phyloP scores from a whole-genome alignment of 169 alveolate species.

The Besnoitia besnoiti region DNA sequence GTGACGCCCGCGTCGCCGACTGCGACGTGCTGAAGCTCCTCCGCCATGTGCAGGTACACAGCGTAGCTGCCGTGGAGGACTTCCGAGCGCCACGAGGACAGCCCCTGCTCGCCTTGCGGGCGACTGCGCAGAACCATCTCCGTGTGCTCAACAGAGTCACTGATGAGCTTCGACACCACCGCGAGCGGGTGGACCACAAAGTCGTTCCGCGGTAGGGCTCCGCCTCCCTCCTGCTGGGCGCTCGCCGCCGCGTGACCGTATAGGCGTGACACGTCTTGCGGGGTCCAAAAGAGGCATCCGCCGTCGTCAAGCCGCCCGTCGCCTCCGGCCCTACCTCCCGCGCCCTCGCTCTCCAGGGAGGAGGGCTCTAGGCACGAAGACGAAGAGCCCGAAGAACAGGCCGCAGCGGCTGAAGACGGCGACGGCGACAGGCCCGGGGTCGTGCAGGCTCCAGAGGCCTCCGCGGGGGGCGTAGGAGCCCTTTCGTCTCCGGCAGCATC shows the following conservation, averaged over 20 bases:
- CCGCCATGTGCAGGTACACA: constrained; percentile 52
- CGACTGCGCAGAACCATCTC: constrained; percentile 29
- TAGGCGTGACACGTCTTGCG: background rate
- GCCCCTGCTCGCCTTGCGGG: background rate
- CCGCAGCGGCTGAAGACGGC: no score
- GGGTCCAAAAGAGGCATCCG: background rate
- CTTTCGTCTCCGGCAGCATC: no score
- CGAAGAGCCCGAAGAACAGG: no score
- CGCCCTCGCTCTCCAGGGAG: no score
- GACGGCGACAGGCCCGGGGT: no score
- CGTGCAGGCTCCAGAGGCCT: no score
- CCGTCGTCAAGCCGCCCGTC: background rate
- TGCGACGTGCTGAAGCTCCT: background rate
- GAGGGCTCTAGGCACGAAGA: no score
- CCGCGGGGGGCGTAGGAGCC: no score
- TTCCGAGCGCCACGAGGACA: constrained; percentile 35
- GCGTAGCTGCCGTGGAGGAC: constrained; percentile 46
- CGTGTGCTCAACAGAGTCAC: constrained; percentile 36
- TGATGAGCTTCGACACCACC: constrained; percentile 40
- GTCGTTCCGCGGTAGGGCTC: background rate
- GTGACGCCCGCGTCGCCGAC: constrained; percentile 33
- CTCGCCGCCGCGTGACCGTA: background rate
- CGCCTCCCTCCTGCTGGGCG: background rate
- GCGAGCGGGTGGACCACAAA: constrained; percentile 55
- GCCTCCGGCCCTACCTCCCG: background rate